These are phyloP conservation scores for Phanerochaete carnosa DNA, from an alignment of 768 basidiomycete genomes.

Conservation along the genomic window DNA sequence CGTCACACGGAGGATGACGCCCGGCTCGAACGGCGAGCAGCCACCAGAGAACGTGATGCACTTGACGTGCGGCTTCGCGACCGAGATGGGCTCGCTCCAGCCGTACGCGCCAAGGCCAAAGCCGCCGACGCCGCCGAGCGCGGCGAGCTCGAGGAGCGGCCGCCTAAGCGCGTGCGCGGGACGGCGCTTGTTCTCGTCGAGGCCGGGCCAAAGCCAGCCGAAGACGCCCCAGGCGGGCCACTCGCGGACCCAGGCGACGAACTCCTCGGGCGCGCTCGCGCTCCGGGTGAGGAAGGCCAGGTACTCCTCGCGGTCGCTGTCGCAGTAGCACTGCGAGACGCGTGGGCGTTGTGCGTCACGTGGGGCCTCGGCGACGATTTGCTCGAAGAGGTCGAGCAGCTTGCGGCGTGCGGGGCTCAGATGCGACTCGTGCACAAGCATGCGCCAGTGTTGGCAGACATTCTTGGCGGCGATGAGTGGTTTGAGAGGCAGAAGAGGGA, in stretches of 20 bases:
- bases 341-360: constrained; percentile 16
- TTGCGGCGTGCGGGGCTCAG: constrained; percentile 17
- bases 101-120: neutral
- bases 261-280: constrained; percentile 19
- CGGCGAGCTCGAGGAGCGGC: neutral
- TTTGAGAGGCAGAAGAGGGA: constrained; percentile 19
- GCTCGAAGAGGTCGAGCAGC: constrained; percentile 20
- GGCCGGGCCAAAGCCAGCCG: constrained; percentile 20
- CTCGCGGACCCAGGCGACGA: constrained; percentile 24
- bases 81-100: neutral
- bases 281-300: constrained; percentile 12
- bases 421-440: constrained; percentile 12
- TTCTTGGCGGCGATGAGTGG: constrained; percentile 19
- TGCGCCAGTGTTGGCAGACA: constrained; percentile 19
- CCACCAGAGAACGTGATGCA: constrained; percentile 6
- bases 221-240: constrained; percentile 23
- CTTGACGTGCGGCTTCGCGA: constrained; percentile 10
- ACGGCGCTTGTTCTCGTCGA: constrained; percentile 5
- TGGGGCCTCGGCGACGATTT: constrained; percentile 12
- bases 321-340: constrained; percentile 11
- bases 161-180: neutral
- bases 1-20: neutral
- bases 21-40: neutral
- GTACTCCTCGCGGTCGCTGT: constrained; percentile 17
- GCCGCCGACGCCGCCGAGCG: neutral